Percentiles rank a stretch among this genome's conserved stretches.
These are phyloP conservation scores for Exophiala aquamarina DNA, from an alignment of 2,329 filamentous ascomycete species.

Conservation along the genomic window DNA sequence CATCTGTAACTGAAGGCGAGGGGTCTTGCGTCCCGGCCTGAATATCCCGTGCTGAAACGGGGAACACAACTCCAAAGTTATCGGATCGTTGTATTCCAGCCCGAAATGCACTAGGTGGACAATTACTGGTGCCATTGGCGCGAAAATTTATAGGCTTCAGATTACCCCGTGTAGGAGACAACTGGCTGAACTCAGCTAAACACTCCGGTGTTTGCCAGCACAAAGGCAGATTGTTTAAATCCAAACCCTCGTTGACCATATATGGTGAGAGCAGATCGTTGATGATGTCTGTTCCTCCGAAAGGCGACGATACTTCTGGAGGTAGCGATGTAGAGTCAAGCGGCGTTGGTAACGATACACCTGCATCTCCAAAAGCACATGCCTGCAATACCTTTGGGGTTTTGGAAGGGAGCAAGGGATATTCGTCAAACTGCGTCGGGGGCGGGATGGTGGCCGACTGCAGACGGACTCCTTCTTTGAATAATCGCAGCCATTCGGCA, in stretches of 20 bases:
- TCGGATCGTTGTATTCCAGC: neutral
- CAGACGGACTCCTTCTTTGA: slow-evolving; percentile 29
- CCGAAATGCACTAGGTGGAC: neutral
- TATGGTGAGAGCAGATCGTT: slow-evolving; percentile 13
- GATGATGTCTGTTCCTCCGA: slow-evolving; percentile 2
- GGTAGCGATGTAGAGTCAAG: neutral
- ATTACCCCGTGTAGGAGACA: neutral
- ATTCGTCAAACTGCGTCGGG: neutral
- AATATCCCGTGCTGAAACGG: neutral
- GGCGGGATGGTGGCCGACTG: slow-evolving; percentile 3
- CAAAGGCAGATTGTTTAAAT: slow-evolving; percentile 9
- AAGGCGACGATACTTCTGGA: neutral
- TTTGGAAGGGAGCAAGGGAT: neutral
- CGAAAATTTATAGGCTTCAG: slow-evolving; percentile 1
- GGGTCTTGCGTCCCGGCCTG: neutral
- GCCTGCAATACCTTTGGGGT: neutral
- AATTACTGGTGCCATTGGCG: slow-evolving; percentile 1
- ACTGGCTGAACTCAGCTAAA: slow-evolving; percentile 31
- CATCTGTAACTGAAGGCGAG: neutral
- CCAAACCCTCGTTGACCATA: slow-evolving; percentile 10
- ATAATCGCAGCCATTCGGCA: slow-evolving; percentile 32
- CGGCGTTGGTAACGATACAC: neutral
- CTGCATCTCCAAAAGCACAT: neutral
- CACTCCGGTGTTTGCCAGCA: slow-evolving; percentile 25
- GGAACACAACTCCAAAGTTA: neutral